Conservation (phyloP, 257 asterid genomes). For the Solanum pinnatisectum region DNA sequence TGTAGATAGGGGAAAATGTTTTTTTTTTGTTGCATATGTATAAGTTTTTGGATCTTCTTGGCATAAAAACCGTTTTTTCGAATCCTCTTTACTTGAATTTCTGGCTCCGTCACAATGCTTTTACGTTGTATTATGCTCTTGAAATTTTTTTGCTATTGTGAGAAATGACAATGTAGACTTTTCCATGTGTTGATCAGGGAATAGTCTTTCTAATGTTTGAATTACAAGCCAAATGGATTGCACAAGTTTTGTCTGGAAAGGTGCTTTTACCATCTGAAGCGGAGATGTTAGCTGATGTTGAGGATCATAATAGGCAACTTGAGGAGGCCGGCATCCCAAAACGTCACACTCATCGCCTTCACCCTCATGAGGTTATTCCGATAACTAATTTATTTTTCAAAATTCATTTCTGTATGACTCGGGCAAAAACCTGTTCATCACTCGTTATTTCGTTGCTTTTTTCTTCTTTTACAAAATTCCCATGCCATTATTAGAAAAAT, state of each 20-base stretch:
- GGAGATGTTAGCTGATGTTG: constrained; percentile 39
- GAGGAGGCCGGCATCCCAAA: constrained; percentile 24
- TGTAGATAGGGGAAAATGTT: no score
- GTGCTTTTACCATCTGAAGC: constrained; percentile 17
- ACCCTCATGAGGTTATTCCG: neutral
- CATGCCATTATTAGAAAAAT: neutral
- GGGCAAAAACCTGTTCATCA: neutral
- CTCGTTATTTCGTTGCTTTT: neutral
- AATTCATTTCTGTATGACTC: neutral
- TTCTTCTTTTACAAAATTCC: neutral
- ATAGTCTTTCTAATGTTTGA: constrained; percentile 21
- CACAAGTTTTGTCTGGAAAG: constrained; percentile 37
- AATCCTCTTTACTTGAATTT: neutral
- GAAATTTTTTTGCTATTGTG: neutral
- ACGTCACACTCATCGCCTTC: constrained; percentile 22
- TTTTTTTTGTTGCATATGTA: no score
- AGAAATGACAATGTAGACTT: neutral
- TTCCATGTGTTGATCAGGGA: constrained; percentile 2
- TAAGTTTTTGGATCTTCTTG: no score
- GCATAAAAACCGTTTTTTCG: no score
- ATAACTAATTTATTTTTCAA: neutral
- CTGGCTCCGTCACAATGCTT: neutral
- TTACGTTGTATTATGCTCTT: neutral
- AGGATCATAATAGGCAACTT: constrained; percentile 9
- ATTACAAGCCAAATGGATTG: constrained; percentile 62